Evolutionary conservation across 2,329 filamentous ascomycete species (phyloP), one percentile per base, ranked within the genome.

Genomic region (Colletotrichum orbiculare): DNA sequence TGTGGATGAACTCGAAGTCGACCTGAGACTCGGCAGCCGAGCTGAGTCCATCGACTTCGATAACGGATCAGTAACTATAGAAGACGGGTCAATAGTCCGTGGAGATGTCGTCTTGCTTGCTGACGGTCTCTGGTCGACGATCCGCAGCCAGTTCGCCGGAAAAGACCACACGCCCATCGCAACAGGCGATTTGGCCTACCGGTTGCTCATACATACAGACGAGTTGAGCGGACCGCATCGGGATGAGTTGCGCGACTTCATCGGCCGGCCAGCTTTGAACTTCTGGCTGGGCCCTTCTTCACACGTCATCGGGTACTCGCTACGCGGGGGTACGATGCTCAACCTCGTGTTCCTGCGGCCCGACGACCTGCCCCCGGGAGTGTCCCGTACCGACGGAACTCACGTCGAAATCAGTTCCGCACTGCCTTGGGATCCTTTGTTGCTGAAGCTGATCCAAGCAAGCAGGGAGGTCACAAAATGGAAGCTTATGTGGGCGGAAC

Each of bases 141-240:
- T 78, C 54, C 78, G 83, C 4, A 77, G 81, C 58, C 71, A 75
- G 6, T 73, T 87, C 11, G 69, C 84, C 4, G 78, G 79, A 2
- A 72, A 73, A 13, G 69, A 74, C 0, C 77, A 82, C 68, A 79
- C 81, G 0, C 82, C 84, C 1, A 71, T 79, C 13, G 77, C 80
- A 53, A 87, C 85, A 0, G 85, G 85, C 1, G 85, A 87, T 69
- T 71, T 87, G 35, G 84, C 85, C 2, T 87, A 86, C 71, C 80
- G 85, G 4, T 76, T 87, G 47, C 73, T 85, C 6, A 72, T 87
- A 8, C 76, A 78, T 5, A 79, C 79, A 2, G 74, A 81, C 25
- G 78, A 84, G 48, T 81, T 86, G 73, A 74, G 74, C 3, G 78
- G 83, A 45, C 78, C 78, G 2, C 13, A 54, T 43, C 2, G 11